Percentiles rank a stretch among this genome's conserved stretches.
Conservation (phyloP, 2,329 filamentous ascomycete genomes). For the Cladosporium sphaerospermum region DNA sequence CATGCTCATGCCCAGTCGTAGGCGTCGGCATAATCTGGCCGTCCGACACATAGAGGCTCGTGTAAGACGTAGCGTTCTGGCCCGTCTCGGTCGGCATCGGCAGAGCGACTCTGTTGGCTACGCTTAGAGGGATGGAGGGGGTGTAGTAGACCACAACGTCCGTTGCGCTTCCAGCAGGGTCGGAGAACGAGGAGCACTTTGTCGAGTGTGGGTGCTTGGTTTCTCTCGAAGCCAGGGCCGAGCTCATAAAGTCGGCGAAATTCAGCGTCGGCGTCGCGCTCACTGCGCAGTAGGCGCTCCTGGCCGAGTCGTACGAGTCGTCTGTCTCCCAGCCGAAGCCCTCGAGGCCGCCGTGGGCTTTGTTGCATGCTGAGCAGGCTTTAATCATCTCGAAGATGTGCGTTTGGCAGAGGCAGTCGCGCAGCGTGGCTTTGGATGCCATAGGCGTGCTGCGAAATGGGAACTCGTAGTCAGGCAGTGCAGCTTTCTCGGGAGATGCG, state of each 20-base stretch:
- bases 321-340: conserved; percentile 1
- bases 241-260: conserved; percentile 14
- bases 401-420: conserved; percentile 24
- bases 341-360: conserved; percentile 16
- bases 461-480: background rate
- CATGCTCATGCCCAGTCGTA: background rate
- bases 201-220: background rate
- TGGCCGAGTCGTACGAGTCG: conserved; percentile 12
- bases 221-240: background rate
- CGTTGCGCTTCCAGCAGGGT: conserved; percentile 21
- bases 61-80: conserved; percentile 11
- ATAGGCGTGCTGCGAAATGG: background rate
- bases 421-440: conserved; percentile 20
- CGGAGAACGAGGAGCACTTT: conserved; percentile 17
- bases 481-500: conserved; percentile 9
- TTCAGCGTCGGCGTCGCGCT: conserved; percentile 20
- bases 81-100: conserved; percentile 14
- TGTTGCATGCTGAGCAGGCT: conserved; percentile 22
- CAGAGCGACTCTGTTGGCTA: background rate
- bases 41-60: conserved; percentile 11
- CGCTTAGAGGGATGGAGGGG: conserved; percentile 20
- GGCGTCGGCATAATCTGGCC: conserved; percentile 17
- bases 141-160: conserved; percentile 24
- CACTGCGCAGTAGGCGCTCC: conserved; percentile 23
- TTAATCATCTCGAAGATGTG: conserved; percentile 19